These are phyloP conservation scores for Ustanciosporium gigantosporum DNA, from an alignment of 1,284 basidiomycete species.

Conservation along the genomic window DNA sequence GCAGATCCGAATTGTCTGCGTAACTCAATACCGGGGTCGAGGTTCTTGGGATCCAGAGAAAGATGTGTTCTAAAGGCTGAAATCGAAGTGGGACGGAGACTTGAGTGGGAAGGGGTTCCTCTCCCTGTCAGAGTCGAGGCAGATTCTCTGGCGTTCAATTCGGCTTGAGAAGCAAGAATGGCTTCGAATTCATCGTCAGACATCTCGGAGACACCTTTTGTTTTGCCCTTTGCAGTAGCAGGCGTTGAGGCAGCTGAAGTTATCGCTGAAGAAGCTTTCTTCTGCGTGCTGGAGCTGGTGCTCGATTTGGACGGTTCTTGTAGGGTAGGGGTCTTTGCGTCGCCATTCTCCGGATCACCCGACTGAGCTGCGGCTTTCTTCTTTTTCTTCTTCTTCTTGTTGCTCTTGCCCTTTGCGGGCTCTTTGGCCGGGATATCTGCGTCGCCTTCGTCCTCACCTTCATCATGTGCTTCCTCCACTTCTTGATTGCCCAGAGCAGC, in stretches of 20 bases:
- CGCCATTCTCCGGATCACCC: background rate
- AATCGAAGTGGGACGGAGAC: no score
- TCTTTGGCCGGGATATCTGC: slow-evolving; percentile 18
- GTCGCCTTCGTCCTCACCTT: slow-evolving; percentile 25
- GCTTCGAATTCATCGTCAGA: slow-evolving; percentile 55
- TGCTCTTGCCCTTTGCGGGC: slow-evolving; percentile 28
- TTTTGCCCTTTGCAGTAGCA: background rate
- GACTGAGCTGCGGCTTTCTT: slow-evolving; percentile 18
- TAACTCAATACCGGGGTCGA: slow-evolving; percentile 56
- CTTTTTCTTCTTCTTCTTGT: slow-evolving; percentile 56
- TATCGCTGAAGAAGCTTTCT: slow-evolving; percentile 23
- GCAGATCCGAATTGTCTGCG: slow-evolving; percentile 57
- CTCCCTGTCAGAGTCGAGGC: background rate
- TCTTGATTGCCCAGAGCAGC: slow-evolving; percentile 36
- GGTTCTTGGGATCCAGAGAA: slow-evolving; percentile 34
- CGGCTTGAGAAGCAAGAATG: slow-evolving; percentile 46
- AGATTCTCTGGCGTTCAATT: slow-evolving; percentile 7
- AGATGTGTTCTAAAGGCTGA: slow-evolving; percentile 38
- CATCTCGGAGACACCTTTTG: slow-evolving; percentile 52
- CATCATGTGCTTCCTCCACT: slow-evolving; percentile 1
- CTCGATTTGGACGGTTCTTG: background rate
- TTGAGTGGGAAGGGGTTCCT: background rate
- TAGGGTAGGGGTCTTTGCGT: slow-evolving; percentile 18
- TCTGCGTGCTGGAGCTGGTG: slow-evolving; percentile 10
- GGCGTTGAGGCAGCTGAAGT: slow-evolving; percentile 2